Evolutionary conservation across 345 rosid genomes (phyloP).

Genomic region (Citrus medica): DNA sequence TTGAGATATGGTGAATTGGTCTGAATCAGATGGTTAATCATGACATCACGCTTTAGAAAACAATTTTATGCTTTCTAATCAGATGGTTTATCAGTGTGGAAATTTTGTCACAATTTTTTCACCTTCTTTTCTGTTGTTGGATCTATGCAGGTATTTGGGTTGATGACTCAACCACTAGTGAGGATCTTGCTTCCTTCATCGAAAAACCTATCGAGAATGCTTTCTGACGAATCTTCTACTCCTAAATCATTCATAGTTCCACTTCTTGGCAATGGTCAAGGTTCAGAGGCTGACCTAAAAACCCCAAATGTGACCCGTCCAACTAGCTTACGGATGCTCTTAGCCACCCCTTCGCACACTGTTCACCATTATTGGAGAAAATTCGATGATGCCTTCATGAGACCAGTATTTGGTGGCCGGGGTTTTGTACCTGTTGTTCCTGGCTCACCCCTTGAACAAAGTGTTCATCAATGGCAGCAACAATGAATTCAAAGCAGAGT

Average conservation of each 20-base stretch:
- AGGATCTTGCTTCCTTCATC: constrained; percentile 67
- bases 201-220: constrained; percentile 40
- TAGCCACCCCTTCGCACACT: constrained; percentile 60
- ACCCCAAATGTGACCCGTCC: constrained; percentile 27
- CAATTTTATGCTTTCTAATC: neutral
- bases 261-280: constrained; percentile 43
- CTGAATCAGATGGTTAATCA: neutral
- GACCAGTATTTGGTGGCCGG: constrained; percentile 85
- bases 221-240: constrained; percentile 50
- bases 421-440: constrained; percentile 69
- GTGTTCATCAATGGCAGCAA: constrained; percentile 37
- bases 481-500: constrained; percentile 1
- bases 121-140: neutral
- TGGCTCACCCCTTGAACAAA: constrained; percentile 58
- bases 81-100: neutral
- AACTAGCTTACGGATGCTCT: constrained; percentile 50
- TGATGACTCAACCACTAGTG: constrained; percentile 79
- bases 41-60: neutral
- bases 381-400: constrained; percentile 80
- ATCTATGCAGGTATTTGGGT: constrained; percentile 69
- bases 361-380: constrained; percentile 82
- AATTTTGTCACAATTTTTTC: neutral
- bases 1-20: neutral
- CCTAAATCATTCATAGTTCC: constrained; percentile 58
- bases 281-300: constrained; percentile 21